Conservation (phyloP, 2,329 filamentous ascomycete genomes). For the Fusarium sulawesiense region DNA sequence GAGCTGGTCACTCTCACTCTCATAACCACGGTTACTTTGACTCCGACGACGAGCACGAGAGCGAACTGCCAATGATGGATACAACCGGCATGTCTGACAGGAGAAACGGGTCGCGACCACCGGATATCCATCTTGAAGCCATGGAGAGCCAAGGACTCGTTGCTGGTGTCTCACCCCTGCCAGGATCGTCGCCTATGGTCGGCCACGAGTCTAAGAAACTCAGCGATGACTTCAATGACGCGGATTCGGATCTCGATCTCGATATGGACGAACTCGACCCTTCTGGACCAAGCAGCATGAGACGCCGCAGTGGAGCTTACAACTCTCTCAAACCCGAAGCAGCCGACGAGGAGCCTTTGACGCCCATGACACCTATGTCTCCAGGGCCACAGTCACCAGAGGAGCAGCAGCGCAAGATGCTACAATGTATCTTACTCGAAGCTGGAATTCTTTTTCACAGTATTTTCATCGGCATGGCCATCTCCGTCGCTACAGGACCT, state of each 20-base stretch:
- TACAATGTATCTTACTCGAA: slow-evolving; percentile 84
- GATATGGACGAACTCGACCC: slow-evolving; percentile 71
- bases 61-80: slow-evolving; percentile 44
- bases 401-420: slow-evolving; percentile 72
- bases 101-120: slow-evolving; percentile 57
- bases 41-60: slow-evolving; percentile 56
- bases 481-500: slow-evolving; percentile 82
- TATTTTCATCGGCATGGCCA: slow-evolving; percentile 87
- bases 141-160: slow-evolving; percentile 67
- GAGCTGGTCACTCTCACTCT: slow-evolving; percentile 70
- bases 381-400: slow-evolving; percentile 57
- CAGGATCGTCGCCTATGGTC: slow-evolving; percentile 61
- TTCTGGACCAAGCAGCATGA: slow-evolving; percentile 40
- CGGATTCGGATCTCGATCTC: slow-evolving; percentile 68
- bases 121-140: slow-evolving; percentile 63
- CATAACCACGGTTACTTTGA: slow-evolving; percentile 64
- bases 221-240: slow-evolving; percentile 53
- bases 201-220: slow-evolving; percentile 43
- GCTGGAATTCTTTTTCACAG: slow-evolving; percentile 88
- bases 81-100: slow-evolving; percentile 53
- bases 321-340: slow-evolving; percentile 48
- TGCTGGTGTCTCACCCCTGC: slow-evolving; percentile 67
- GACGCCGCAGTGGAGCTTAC: slow-evolving; percentile 47
- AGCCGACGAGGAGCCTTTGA: slow-evolving; percentile 46
- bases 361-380: slow-evolving; percentile 39